Evolutionary conservation across 306 rosid species (phyloP).

Genomic region (Dryas alaskensis): DNA sequence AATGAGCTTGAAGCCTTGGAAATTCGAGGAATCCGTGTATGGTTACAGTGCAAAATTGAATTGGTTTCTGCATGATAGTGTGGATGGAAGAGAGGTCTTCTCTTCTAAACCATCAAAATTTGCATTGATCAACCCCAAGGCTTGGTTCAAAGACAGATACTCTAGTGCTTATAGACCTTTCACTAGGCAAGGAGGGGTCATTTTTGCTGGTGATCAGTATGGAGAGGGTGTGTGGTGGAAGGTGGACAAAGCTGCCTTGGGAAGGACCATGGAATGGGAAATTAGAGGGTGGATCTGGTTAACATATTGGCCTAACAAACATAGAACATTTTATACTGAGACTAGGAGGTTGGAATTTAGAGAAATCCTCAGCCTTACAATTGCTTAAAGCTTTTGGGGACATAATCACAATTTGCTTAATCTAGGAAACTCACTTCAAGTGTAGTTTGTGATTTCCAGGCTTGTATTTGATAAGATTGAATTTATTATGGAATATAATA

Average conservation of each 20-base stretch:
- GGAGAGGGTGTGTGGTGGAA: constrained; percentile 85
- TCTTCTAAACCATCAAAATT: constrained; percentile 69
- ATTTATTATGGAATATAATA: no score
- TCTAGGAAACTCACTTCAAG: neutral
- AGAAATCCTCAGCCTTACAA: constrained; percentile 49
- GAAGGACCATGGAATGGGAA: constrained; percentile 85
- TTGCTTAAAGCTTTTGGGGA: constrained; percentile 34
- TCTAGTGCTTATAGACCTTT: constrained; percentile 81
- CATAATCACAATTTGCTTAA: neutral
- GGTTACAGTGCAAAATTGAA: constrained; percentile 78
- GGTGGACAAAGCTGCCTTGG: constrained; percentile 59
- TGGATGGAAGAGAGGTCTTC: constrained; percentile 73
- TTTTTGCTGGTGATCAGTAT: constrained; percentile 83
- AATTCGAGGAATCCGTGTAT: constrained; percentile 69
- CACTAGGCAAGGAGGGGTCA: constrained; percentile 81
- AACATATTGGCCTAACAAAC: constrained; percentile 87
- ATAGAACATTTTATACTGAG: constrained; percentile 62
- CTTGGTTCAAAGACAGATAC: constrained; percentile 79
- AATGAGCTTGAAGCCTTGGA: constrained; percentile 76
- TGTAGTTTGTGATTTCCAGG: neutral
- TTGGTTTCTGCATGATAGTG: constrained; percentile 80
- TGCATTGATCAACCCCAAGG: constrained; percentile 62
- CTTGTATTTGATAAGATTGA: neutral
- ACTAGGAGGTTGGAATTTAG: constrained; percentile 80
- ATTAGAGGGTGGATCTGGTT: constrained; percentile 88